Conservation (phyloP, 495 filamentous ascomycete species). For the Neurospora sp. region DNA sequence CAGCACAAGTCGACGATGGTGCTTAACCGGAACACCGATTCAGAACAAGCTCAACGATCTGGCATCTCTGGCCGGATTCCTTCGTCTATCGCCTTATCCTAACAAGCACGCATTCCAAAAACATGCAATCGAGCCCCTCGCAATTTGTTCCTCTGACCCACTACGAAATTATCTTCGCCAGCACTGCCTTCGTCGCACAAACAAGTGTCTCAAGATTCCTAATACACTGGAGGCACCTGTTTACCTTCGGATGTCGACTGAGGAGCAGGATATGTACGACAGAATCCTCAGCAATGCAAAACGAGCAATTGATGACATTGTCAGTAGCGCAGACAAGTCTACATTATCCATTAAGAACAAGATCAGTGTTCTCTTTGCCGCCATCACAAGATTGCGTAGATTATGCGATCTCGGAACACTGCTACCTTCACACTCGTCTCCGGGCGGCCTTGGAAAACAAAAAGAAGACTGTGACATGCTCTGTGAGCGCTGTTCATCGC, state of each 20-base stretch:
- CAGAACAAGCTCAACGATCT: constrained; percentile 5
- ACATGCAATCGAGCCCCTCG: neutral
- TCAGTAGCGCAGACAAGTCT: neutral
- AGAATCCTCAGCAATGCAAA: neutral
- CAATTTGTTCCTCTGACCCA: neutral
- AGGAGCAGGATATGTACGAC: neutral
- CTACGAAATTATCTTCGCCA: neutral
- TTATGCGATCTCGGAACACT: constrained; percentile 5
- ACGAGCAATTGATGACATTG: neutral
- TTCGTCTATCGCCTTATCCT: neutral
- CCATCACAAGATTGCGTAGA: neutral
- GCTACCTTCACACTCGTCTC: neutral
- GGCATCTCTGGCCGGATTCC: neutral
- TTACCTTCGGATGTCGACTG: neutral
- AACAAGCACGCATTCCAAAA: neutral
- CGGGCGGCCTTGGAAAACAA: too few species aligned
- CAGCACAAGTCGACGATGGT: neutral
- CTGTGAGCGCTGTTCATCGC: too few species aligned
- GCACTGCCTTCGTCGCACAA: neutral
- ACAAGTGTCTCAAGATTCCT: neutral
- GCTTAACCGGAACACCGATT: constrained; percentile 7
- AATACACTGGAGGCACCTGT: neutral
- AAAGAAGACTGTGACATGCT: too few species aligned
- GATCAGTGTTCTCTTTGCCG: neutral
- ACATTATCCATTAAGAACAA: neutral